These are phyloP conservation scores for Dovyalis caffra DNA, from an alignment of 345 rosid species.

Conservation along the genomic window DNA sequence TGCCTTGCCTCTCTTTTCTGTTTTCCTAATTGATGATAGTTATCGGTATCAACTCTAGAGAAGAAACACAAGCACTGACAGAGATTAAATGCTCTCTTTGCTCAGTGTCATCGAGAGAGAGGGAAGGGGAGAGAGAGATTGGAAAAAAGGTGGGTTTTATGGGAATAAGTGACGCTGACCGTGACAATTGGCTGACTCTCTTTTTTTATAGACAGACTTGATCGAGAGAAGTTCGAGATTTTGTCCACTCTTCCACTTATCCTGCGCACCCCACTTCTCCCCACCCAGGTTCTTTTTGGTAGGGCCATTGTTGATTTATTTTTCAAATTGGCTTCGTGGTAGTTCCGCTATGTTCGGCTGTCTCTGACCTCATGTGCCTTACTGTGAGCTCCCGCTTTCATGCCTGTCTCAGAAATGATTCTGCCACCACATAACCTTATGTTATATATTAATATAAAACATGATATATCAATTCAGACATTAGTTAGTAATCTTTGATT, in stretches of 20 bases:
- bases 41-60: too few species aligned
- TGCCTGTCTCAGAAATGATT: neutral
- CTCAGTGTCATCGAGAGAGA: neutral
- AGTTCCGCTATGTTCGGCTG: neutral
- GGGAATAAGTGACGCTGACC: constrained; percentile 47
- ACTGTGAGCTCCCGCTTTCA: neutral
- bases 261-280: constrained; percentile 32
- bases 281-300: constrained; percentile 15
- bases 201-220: neutral
- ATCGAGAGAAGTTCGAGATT: neutral
- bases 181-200: constrained; percentile 21
- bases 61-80: neutral
- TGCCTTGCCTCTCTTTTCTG: neutral
- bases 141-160: constrained; percentile 6
- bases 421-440: too few species aligned
- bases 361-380: neutral
- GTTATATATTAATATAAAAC: too few species aligned
- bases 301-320: neutral
- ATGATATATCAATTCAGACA: too few species aligned
- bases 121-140: neutral
- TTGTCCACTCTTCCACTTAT: constrained; percentile 18
- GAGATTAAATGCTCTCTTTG: neutral
- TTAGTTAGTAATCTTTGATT: neutral
- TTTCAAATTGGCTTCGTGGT: neutral
- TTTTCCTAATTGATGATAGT: neutral